Evolutionary conservation across 2,329 filamentous ascomycete species (phyloP).

Genomic region (Verticillium albo-atrum): DNA sequence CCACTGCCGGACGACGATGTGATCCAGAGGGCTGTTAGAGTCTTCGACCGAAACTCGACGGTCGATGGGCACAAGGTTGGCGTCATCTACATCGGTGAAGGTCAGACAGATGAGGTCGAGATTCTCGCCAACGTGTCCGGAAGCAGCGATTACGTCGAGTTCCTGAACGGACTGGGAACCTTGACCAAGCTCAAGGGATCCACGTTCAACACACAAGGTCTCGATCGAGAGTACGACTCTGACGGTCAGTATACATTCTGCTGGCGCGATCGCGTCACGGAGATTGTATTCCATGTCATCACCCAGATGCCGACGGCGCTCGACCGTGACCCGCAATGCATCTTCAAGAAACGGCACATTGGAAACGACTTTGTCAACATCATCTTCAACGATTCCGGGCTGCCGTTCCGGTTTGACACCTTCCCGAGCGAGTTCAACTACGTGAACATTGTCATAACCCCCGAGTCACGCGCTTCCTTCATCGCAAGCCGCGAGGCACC

Average conservation of each 20-base stretch:
- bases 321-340: slow-evolving; percentile 69
- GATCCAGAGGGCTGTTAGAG: slow-evolving; percentile 67
- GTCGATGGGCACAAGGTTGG: slow-evolving; percentile 95
- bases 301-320: slow-evolving; percentile 95
- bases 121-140: slow-evolving; percentile 85
- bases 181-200: slow-evolving; percentile 76
- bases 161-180: slow-evolving; percentile 77
- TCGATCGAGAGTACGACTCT: slow-evolving; percentile 70
- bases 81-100: slow-evolving; percentile 86
- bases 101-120: slow-evolving; percentile 75
- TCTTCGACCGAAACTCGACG: slow-evolving; percentile 83
- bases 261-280: slow-evolving; percentile 92
- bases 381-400: slow-evolving; percentile 94
- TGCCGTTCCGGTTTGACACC: slow-evolving; percentile 82
- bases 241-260: slow-evolving; percentile 89
- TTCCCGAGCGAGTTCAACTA: slow-evolving; percentile 96
- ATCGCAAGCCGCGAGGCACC: slow-evolving; percentile 54
- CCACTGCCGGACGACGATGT: slow-evolving; percentile 68
- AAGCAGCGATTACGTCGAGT: slow-evolving; percentile 81
- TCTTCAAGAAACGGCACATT: slow-evolving; percentile 88
- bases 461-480: slow-evolving; percentile 75
- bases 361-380: slow-evolving; percentile 98
- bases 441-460: slow-evolving; percentile 93
- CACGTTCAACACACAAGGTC: slow-evolving; percentile 86
- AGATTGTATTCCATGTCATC: slow-evolving; percentile 92